Conservation (phyloP, 345 rosid species). For the Litchi chinensis region DNA sequence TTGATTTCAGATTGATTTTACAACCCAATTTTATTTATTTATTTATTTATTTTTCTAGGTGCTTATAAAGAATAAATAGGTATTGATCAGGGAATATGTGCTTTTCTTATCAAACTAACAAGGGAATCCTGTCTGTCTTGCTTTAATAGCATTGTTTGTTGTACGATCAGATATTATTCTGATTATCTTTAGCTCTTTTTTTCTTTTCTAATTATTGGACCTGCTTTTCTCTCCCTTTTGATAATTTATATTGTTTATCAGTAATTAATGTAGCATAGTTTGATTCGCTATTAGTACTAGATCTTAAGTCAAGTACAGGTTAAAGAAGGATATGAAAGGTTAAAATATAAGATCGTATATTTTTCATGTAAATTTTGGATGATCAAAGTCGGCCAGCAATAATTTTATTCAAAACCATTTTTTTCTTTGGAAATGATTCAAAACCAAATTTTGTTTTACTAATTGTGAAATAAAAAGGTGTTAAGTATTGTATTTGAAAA, state of each 20-base stretch:
- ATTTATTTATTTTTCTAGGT: neutral
- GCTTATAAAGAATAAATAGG: neutral
- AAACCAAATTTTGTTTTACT: neutral
- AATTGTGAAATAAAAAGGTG: too few species aligned
- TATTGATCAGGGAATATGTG: constrained; percentile 28
- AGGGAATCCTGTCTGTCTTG: constrained; percentile 28
- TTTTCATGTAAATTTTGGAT: neutral
- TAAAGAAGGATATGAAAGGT: neutral
- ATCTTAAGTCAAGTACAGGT: neutral
- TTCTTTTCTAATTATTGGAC: neutral
- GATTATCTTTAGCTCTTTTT: constrained; percentile 13
- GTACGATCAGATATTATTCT: constrained; percentile 33
- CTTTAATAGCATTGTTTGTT: constrained; percentile 19
- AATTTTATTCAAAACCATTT: too few species aligned
- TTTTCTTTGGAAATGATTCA: too few species aligned
- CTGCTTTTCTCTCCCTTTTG: constrained; percentile 1
- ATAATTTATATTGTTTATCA: neutral
- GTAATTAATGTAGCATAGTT: neutral
- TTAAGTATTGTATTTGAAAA: too few species aligned
- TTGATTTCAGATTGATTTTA: neutral
- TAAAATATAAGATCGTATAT: neutral
- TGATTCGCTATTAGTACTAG: neutral
- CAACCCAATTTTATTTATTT: neutral
- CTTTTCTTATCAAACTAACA: constrained; percentile 32
- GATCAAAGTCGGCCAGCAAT: neutral